These are phyloP conservation scores for Tolypocladium ophioglossoides DNA, from an alignment of 2,329 filamentous ascomycete genomes.

Conservation along the genomic window DNA sequence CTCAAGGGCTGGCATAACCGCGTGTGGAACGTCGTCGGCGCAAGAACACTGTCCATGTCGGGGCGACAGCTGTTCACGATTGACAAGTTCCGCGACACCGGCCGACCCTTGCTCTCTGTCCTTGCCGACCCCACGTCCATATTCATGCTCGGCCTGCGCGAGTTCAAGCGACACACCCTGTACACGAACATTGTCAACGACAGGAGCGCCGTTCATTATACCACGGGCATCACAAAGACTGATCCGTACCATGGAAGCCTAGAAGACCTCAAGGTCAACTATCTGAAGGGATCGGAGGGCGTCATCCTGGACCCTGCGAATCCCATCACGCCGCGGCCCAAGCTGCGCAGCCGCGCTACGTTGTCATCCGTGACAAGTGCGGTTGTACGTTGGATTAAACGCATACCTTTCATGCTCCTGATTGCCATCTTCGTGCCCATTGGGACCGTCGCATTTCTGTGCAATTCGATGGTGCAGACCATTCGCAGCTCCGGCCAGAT, in stretches of 20 bases:
- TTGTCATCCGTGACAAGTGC: slow-evolving; percentile 21
- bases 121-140: slow-evolving; percentile 76
- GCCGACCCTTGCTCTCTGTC: slow-evolving; percentile 67
- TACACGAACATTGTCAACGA: slow-evolving; percentile 89
- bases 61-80: slow-evolving; percentile 82
- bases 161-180: slow-evolving; percentile 65
- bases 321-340: slow-evolving; percentile 43
- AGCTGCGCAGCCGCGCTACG: slow-evolving; percentile 14
- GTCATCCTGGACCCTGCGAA: slow-evolving; percentile 61
- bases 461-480: slow-evolving; percentile 70
- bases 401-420: slow-evolving; percentile 53
- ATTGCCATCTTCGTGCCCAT: slow-evolving; percentile 65
- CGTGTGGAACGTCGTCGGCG: slow-evolving; percentile 76
- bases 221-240: slow-evolving; percentile 62
- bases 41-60: slow-evolving; percentile 69
- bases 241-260: slow-evolving; percentile 62
- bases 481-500: slow-evolving; percentile 66
- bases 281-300: slow-evolving; percentile 60
- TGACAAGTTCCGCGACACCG: slow-evolving; percentile 75
- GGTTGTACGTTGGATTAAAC: slow-evolving; percentile 28
- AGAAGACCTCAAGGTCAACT: slow-evolving; percentile 60
- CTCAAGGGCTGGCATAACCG: slow-evolving; percentile 54
- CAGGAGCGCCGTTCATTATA: slow-evolving; percentile 71
- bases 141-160: slow-evolving; percentile 69
- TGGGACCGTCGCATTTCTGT: slow-evolving; percentile 57